phyloP scores from a whole-genome alignment of 1,284 basidiomycete species.

The Termitomyces sp. region DNA sequence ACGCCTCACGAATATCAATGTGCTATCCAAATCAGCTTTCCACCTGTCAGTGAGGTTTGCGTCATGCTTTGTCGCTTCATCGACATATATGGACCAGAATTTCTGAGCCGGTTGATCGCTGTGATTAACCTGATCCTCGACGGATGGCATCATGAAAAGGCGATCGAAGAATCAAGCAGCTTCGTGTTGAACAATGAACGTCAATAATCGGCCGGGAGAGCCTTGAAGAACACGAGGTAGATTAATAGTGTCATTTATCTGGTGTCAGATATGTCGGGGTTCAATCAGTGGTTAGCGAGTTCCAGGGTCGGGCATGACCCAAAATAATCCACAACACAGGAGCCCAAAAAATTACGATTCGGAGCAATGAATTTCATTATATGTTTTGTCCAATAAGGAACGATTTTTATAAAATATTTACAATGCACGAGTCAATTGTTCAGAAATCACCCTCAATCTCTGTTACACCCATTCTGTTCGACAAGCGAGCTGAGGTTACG shows the following conservation, averaged over 20 bases:
- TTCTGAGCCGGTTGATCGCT: neutral
- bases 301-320: neutral
- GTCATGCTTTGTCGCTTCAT: constrained; percentile 8
- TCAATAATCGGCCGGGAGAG: neutral
- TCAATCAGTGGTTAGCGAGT: neutral
- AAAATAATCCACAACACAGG: too few species aligned
- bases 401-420: neutral
- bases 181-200: neutral
- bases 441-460: neutral
- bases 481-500: neutral
- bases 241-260: neutral
- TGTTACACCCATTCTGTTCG: neutral
- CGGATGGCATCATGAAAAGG: neutral
- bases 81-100: constrained; percentile 11
- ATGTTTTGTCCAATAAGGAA: neutral
- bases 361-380: neutral
- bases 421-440: neutral
- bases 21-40: constrained; percentile 13
- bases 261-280: neutral
- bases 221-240: neutral
- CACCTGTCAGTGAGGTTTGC: constrained; percentile 4
- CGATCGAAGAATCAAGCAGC: neutral
- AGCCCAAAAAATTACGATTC: neutral
- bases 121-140: neutral
- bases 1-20: constrained; percentile 9